Evolutionary conservation across 2,329 filamentous ascomycete genomes (phyloP), one percentile per base, ranked within the genome.

Genomic region (Eutypa lata): DNA sequence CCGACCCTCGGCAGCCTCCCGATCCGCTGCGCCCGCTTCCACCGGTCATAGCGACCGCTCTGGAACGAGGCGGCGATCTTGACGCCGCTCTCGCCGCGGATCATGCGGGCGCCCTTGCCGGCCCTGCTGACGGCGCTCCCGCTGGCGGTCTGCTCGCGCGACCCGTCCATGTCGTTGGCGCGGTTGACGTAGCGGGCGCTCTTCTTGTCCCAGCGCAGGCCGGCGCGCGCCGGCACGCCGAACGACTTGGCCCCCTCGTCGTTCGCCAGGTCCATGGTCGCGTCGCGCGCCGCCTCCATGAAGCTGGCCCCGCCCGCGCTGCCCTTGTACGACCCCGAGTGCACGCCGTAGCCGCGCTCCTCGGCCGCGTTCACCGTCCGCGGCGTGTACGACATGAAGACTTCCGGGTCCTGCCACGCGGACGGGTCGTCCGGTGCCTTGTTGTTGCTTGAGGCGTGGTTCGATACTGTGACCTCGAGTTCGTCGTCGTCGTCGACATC

Each of bases 121-220:
- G 13, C 68, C 68, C 35, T 82, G 33, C 56, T 57, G 46, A 44
- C 35, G 35, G 31, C 8, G 31, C 31, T n/a, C 26, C 53, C 31
- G 53, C 51, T n/a, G n/a, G n/a, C n/a, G n/a, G n/a, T n/a, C n/a
- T n/a, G n/a, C 2, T 40, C 82, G 64, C 85, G 86, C 28, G 84
- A 95, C 38, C 94, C 94, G 73, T 99, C 95, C 62, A 96, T 90
- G 73, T 99, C 94, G 77, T 99, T 97, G 62, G 86, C 86, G 35
- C 90, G 84, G 13, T 90, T 80, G 35, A 99, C 93, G 74, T 97
- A 99, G 74, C 97, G 97, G 74, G 90, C 95, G 65, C 86, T 84
- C 72, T 96, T 96, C 77, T 95, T 93, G 76, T 99, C 94, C 94
- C 94, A 99, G 60, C 94, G 88, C 86, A 96, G 87, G 60, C 86